A percentile compares a stretch with the other conserved stretches of the same genome.
Conservation (phyloP, 306 rosid genomes). For the Prunus armeniaca region DNA sequence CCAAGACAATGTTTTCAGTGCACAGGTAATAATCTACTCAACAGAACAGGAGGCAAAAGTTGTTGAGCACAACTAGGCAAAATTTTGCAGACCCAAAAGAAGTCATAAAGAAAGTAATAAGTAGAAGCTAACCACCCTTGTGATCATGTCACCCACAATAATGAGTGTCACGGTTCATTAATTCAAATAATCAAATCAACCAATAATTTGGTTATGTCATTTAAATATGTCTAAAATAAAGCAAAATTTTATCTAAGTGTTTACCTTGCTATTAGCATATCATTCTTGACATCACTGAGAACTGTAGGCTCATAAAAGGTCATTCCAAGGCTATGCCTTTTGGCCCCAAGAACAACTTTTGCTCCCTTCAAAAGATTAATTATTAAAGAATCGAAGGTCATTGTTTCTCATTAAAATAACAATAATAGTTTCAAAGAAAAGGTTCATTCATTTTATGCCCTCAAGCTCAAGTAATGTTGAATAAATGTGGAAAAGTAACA, state of each 20-base stretch:
- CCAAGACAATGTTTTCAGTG: conserved; percentile 23
- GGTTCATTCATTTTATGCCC: neutral
- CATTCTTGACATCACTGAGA: conserved; percentile 60
- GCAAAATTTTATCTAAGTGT: neutral
- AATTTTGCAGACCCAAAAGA: neutral
- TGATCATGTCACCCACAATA: neutral
- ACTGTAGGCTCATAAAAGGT: conserved; percentile 91
- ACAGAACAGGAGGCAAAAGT: neutral
- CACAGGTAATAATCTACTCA: neutral
- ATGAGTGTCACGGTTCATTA: neutral
- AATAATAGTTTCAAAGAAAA: neutral
- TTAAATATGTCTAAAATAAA: neutral
- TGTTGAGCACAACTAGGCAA: neutral
- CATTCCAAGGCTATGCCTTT: conserved; percentile 87
- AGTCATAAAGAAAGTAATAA: neutral
- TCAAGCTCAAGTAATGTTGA: neutral
- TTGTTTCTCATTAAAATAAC: neutral
- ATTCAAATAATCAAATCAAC: neutral
- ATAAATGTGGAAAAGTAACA: neutral
- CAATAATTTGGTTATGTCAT: neutral
- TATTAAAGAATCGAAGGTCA: conserved; percentile 13
- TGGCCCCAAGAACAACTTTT: conserved; percentile 78
- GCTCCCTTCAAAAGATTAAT: conserved; percentile 70
- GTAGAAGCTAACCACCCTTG: neutral
- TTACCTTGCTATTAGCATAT: conserved; percentile 83